These are phyloP conservation scores for Termitomyces sp. DNA, from an alignment of 768 basidiomycete species.

Conservation along the genomic window DNA sequence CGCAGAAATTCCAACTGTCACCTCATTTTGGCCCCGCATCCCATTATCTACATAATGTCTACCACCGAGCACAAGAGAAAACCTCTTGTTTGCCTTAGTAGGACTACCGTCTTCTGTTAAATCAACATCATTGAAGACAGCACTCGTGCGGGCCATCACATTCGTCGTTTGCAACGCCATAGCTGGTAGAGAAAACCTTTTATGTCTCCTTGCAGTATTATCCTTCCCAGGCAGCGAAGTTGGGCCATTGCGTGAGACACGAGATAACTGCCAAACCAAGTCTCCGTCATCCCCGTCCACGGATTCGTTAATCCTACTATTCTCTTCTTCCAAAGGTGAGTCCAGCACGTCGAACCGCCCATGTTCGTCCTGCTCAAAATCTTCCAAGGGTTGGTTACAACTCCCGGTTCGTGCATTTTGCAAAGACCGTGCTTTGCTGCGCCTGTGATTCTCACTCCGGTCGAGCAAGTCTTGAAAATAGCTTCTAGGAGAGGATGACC, in stretches of 20 bases:
- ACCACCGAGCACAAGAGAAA: slow-evolving; percentile 49
- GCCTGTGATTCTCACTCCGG: slow-evolving; percentile 16
- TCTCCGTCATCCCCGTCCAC: background rate
- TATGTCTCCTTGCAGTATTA: slow-evolving; percentile 52
- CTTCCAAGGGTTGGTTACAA: slow-evolving; percentile 62
- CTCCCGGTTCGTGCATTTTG: slow-evolving; percentile 47
- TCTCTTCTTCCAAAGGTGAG: slow-evolving; percentile 12
- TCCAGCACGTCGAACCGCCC: slow-evolving; percentile 10
- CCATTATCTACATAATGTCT: slow-evolving; percentile 8
- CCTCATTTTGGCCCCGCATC: slow-evolving; percentile 12
- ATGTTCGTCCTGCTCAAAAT: slow-evolving; percentile 39
- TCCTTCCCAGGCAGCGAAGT: slow-evolving; percentile 36
- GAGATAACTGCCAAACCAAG: background rate
- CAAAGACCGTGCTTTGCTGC: slow-evolving; percentile 24
- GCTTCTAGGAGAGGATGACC: slow-evolving; percentile 12
- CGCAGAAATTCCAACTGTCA: slow-evolving; percentile 24
- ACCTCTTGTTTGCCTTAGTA: slow-evolving; percentile 32
- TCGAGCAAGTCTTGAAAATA: slow-evolving; percentile 9
- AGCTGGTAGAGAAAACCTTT: slow-evolving; percentile 75
- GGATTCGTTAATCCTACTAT: background rate
- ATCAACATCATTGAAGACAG: slow-evolving; percentile 12
- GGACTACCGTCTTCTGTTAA: slow-evolving; percentile 18
- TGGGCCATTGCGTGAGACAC: slow-evolving; percentile 3
- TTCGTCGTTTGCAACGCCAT: slow-evolving; percentile 68
- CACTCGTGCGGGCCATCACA: slow-evolving; percentile 53